phyloP scores from a whole-genome alignment of 2,329 filamentous ascomycete genomes.

The Sporothrix inflata region DNA sequence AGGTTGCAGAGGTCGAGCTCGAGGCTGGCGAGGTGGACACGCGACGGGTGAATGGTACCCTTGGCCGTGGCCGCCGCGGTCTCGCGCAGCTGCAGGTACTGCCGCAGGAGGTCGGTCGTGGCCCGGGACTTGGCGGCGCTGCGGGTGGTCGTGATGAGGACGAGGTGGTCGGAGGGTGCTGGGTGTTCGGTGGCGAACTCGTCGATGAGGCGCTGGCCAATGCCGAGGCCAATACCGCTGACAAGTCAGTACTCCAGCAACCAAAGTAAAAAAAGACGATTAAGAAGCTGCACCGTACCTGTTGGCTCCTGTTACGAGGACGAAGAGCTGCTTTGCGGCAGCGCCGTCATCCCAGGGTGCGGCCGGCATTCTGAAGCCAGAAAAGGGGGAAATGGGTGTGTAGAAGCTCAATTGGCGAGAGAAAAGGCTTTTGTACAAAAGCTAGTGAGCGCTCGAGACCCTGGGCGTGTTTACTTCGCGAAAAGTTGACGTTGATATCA shows the following conservation, averaged over 20 bases:
- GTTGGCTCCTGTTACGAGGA: constrained; percentile 83
- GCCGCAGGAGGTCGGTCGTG: constrained; percentile 67
- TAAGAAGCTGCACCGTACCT: constrained; percentile 57
- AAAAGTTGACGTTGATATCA: constrained; percentile 3
- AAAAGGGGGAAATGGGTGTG: background rate
- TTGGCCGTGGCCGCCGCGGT: constrained; percentile 46
- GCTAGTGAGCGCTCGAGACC: background rate
- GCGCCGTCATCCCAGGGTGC: constrained; percentile 44
- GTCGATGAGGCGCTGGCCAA: constrained; percentile 83
- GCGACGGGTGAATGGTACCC: constrained; percentile 57
- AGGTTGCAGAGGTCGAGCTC: constrained; percentile 65
- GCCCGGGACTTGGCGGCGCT: constrained; percentile 72
- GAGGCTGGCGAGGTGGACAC: constrained; percentile 59
- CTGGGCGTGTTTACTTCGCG: background rate
- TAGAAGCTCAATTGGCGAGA: background rate
- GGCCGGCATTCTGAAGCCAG: constrained; percentile 16
- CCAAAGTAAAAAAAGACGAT: too few relatives aligned
- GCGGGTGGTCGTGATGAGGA: constrained; percentile 83
- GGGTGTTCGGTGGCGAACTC: constrained; percentile 77
- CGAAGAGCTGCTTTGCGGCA: constrained; percentile 56
- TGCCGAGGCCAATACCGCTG: constrained; percentile 86
- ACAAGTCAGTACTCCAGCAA: background rate
- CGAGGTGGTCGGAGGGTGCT: constrained; percentile 68
- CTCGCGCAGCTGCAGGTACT: constrained; percentile 54
- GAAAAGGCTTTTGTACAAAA: background rate